These are phyloP conservation scores for Blastobotrys apis DNA, from an alignment of 1,139 yeast species.

Conservation along the genomic window DNA sequence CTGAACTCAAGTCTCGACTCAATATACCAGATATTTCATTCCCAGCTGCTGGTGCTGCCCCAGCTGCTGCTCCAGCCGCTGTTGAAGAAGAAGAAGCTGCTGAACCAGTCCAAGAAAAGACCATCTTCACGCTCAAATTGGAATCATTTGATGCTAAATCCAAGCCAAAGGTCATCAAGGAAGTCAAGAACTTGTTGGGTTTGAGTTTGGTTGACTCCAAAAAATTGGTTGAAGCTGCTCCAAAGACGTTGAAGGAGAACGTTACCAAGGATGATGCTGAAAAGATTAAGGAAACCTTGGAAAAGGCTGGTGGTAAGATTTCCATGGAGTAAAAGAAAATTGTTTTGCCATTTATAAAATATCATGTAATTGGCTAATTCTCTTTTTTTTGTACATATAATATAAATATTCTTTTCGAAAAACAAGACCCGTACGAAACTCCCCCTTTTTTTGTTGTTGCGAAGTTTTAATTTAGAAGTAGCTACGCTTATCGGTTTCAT, in stretches of 20 bases:
- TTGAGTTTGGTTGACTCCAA: slow-evolving; percentile 93
- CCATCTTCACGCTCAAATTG: slow-evolving; percentile 85
- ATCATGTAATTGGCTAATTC: neutral
- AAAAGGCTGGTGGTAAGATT: slow-evolving; percentile 93
- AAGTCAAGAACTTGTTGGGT: slow-evolving; percentile 87
- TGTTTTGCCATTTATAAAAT: neutral
- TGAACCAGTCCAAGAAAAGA: slow-evolving; percentile 85
- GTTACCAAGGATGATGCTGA: slow-evolving; percentile 88
- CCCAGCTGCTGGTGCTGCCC: slow-evolving; percentile 64
- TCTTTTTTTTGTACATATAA: slow-evolving; percentile 6
- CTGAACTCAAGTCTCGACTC: slow-evolving; percentile 77
- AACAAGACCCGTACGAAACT: neutral
- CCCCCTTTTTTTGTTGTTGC: no score
- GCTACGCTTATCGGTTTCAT: neutral
- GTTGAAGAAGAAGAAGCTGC: slow-evolving; percentile 73
- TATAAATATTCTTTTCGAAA: slow-evolving; percentile 1
- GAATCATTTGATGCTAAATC: slow-evolving; percentile 93
- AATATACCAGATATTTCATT: slow-evolving; percentile 91
- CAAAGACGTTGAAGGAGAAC: slow-evolving; percentile 83
- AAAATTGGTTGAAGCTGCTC: slow-evolving; percentile 97
- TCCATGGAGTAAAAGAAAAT: slow-evolving; percentile 58
- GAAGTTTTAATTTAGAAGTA: neutral
- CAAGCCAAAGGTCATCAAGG: slow-evolving; percentile 96
- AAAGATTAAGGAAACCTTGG: slow-evolving; percentile 86
- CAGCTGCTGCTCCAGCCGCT: slow-evolving; percentile 64